These are phyloP conservation scores for Phyllostachys edulis DNA, from an alignment of 176 grass and related monocot species.

Conservation along the genomic window DNA sequence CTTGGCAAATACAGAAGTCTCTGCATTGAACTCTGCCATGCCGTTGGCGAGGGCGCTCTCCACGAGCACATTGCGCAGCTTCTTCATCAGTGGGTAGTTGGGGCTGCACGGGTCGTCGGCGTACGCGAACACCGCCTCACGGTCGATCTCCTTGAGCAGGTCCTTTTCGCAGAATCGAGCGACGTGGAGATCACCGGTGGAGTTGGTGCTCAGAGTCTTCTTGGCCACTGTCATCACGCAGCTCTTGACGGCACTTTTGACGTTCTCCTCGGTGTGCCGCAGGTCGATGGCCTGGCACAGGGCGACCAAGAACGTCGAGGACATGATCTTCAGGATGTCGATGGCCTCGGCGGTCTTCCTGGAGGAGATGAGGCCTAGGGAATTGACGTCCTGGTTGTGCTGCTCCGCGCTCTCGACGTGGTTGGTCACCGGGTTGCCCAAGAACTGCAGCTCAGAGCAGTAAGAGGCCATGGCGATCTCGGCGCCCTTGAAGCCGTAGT, in stretches of 20 bases:
- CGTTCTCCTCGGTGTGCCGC: conserved; percentile 82
- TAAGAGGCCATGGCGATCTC: conserved; percentile 97
- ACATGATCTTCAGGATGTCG: conserved; percentile 92
- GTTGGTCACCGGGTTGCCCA: conserved; percentile 91
- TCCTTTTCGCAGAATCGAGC: conserved; percentile 62
- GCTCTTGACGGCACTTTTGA: conserved; percentile 38
- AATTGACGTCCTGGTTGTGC: conserved; percentile 98
- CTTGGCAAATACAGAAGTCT: conserved; percentile 57
- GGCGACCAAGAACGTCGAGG: conserved; percentile 72
- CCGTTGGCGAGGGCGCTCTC: conserved; percentile 59
- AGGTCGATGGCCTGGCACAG: conserved; percentile 82
- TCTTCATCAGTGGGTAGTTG: conserved; percentile 64
- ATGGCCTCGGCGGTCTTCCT: conserved; percentile 89
- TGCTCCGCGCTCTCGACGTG: conserved; percentile 98
- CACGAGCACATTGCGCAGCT: conserved; percentile 62
- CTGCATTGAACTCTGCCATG: conserved; percentile 28
- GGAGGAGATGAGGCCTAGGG: conserved; percentile 81
- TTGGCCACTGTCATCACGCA: conserved; percentile 45
- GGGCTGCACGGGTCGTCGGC: conserved; percentile 68
- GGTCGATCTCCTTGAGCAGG: conserved; percentile 53
- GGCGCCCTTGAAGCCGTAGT: conserved; percentile 92
- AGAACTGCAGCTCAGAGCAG: conserved; percentile 94
- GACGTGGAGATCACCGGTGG: conserved; percentile 42
- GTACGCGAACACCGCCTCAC: conserved; percentile 57
- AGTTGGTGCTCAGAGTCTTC: conserved; percentile 42